These are phyloP conservation scores for Stephania cephalantha DNA, from an alignment of 164 flowering plant species.

Conservation along the genomic window DNA sequence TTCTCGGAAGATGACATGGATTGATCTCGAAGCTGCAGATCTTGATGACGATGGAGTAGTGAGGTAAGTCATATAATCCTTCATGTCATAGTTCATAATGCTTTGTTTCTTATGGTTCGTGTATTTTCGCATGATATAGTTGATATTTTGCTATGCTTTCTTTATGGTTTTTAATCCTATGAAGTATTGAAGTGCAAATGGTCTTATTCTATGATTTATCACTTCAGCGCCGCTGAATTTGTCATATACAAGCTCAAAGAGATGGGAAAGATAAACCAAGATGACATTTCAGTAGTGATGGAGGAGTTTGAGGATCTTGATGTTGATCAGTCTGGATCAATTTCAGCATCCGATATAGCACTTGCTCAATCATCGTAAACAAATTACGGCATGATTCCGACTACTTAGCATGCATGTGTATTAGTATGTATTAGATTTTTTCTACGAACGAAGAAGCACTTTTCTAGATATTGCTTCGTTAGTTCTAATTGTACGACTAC, in stretches of 20 bases:
- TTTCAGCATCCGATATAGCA: constrained; percentile 47
- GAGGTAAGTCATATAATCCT: constrained; percentile 29
- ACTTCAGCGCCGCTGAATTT: constrained; percentile 66
- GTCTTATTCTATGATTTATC: constrained; percentile 1
- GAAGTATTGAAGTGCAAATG: not conserved
- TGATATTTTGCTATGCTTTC: not conserved
- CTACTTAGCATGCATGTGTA: not conserved
- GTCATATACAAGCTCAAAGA: constrained; percentile 65
- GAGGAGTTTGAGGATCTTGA: constrained; percentile 61
- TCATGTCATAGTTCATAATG: too few species aligned
- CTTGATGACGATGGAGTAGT: constrained; percentile 59
- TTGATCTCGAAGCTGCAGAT: constrained; percentile 84
- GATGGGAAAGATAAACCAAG: constrained; percentile 72
- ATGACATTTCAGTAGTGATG: constrained; percentile 53
- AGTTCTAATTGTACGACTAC: not conserved
- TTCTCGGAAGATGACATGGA: constrained; percentile 30
- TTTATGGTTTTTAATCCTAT: not conserved
- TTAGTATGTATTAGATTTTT: not conserved
- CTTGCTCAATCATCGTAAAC: constrained; percentile 33
- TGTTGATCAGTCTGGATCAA: constrained; percentile 67
- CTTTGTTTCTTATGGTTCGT: too few species aligned
- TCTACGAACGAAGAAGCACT: not conserved
- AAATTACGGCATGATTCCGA: too few species aligned
- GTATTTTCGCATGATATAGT: too few species aligned
- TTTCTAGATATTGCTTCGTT: not conserved